phyloP scores from a whole-genome alignment of 192 early-diverging fungal species.

The Geranomyces michiganensis region DNA sequence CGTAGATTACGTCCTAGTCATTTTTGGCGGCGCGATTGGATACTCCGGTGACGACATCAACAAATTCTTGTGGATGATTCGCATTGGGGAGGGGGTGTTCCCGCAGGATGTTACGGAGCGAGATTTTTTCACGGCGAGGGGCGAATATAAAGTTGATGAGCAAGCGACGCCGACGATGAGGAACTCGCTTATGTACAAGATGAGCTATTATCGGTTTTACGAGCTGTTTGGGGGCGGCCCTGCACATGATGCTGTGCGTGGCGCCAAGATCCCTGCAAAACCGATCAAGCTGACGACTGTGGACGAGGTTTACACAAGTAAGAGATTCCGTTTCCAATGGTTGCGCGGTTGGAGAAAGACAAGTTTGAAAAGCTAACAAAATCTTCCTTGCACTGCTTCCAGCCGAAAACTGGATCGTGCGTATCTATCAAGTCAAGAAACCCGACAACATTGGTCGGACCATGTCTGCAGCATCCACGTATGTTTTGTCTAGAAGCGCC shows the following conservation, averaged over 20 bases:
- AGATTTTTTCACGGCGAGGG: constrained; percentile 82
- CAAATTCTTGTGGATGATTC: constrained; percentile 99
- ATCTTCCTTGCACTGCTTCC: not conserved
- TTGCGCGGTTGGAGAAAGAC: too few relatives aligned
- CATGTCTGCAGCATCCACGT: constrained; percentile 60
- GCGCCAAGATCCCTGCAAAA: constrained; percentile 69
- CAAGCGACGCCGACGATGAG: constrained; percentile 87
- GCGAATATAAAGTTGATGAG: constrained; percentile 94
- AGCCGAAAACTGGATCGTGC: constrained; percentile 97
- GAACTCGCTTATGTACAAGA: constrained; percentile 94
- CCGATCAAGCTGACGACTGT: constrained; percentile 81
- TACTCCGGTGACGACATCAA: constrained; percentile 99
- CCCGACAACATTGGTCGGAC: constrained; percentile 89
- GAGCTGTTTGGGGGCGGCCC: constrained; percentile 81
- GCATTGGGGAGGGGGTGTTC: constrained; percentile 97
- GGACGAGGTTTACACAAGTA: constrained; percentile 69
- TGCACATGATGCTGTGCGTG: constrained; percentile 83
- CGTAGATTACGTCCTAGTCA: constrained; percentile 95
- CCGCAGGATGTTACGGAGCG: constrained; percentile 91
- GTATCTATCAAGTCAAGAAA: constrained; percentile 98
- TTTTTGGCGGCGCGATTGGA: constrained; percentile 95
- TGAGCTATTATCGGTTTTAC: constrained; percentile 92
- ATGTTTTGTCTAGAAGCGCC: not conserved
- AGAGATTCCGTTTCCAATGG: constrained; percentile 7
- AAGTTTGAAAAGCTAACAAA: too few relatives aligned